Conservation (phyloP, 2,329 filamentous ascomycete genomes). For the Rachicladosporium sp. region DNA sequence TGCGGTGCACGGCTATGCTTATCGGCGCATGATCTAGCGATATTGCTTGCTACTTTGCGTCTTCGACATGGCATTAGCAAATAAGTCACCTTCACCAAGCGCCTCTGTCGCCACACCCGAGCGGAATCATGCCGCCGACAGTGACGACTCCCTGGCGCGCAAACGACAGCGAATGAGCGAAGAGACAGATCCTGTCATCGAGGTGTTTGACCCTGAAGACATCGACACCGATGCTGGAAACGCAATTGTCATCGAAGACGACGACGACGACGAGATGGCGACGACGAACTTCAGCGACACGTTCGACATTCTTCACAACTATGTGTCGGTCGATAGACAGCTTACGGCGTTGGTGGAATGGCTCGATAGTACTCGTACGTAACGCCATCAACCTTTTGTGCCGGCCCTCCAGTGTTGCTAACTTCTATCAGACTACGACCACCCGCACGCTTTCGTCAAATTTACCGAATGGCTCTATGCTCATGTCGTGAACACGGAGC, state of each 20-base stretch:
- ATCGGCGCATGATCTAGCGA: not conserved
- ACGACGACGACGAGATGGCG: slow-evolving; percentile 17
- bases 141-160: slow-evolving; percentile 31
- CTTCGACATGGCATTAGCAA: slow-evolving; percentile 13
- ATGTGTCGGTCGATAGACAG: not conserved
- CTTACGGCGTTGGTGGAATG: too few species aligned
- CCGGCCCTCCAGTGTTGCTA: too few species aligned
- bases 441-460: not conserved
- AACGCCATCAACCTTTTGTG: too few species aligned
- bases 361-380: too few species aligned
- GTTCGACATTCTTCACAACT: slow-evolving; percentile 3
- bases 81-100: slow-evolving; percentile 10
- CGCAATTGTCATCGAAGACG: slow-evolving; percentile 27
- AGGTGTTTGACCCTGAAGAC: slow-evolving; percentile 25
- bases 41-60: not conserved
- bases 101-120: slow-evolving; percentile 20
- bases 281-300: slow-evolving; percentile 8
- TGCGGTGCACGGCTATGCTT: not conserved
- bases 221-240: slow-evolving; percentile 25
- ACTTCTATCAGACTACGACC: slow-evolving; percentile 1
- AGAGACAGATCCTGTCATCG: slow-evolving; percentile 18
- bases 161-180: slow-evolving; percentile 34
- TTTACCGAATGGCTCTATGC: slow-evolving; percentile 10
- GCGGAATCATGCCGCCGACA: slow-evolving; percentile 33
- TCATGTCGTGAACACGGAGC: slow-evolving; percentile 12